Evolutionary conservation across 2,329 filamentous ascomycete species (phyloP).

Genomic region (Penicillium thymicola): DNA sequence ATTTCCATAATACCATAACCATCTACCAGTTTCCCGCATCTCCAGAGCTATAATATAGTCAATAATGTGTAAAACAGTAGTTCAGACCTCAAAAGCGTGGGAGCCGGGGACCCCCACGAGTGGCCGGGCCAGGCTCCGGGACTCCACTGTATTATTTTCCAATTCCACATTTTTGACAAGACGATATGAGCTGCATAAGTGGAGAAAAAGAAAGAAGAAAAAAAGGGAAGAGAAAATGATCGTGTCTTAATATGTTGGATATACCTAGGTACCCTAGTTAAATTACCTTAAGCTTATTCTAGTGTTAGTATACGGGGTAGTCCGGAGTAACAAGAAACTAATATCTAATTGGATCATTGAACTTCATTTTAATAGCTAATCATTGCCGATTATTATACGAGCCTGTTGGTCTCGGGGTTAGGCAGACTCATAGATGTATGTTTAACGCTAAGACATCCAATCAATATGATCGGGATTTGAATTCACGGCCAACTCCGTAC

Average conservation of each 20-base stretch:
- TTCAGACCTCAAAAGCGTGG: neutral
- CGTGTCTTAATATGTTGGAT: neutral
- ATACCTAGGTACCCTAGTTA: too few relatives aligned
- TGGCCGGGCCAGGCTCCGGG: slow-evolving; percentile 5
- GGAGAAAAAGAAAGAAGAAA: neutral
- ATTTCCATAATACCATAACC: neutral
- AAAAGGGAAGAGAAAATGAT: neutral
- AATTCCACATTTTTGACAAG: neutral
- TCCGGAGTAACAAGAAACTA: neutral
- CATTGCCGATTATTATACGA: neutral
- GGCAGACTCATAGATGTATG: too few relatives aligned
- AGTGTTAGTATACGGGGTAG: neutral
- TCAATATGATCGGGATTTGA: too few relatives aligned
- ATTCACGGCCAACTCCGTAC: neutral
- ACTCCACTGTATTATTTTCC: neutral
- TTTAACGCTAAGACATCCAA: too few relatives aligned
- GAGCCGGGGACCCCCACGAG: neutral
- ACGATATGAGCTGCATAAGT: slow-evolving; percentile 7
- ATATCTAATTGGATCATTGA: neutral
- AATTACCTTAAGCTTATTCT: neutral
- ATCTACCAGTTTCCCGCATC: neutral
- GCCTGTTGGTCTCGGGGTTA: too few relatives aligned
- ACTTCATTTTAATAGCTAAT: neutral
- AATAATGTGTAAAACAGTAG: neutral
- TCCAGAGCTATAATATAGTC: neutral